Evolutionary conservation across 2,329 filamentous ascomycete genomes (phyloP).

Genomic region (Cordyceps fumosorosea): DNA sequence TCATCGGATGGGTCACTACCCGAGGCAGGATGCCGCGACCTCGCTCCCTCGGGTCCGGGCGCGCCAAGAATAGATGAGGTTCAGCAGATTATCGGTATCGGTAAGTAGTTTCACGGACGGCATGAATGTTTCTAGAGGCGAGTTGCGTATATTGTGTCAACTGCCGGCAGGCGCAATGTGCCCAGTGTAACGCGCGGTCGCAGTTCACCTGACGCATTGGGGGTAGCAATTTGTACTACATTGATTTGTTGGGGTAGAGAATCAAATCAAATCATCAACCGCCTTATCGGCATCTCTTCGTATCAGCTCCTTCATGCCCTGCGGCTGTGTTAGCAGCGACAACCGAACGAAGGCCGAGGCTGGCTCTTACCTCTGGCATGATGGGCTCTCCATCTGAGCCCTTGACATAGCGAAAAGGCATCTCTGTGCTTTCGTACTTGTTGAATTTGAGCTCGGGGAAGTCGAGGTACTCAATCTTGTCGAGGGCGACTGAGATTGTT

Average conservation of each 20-base stretch:
- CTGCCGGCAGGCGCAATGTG: neutral
- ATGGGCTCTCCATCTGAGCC: conserved; percentile 68
- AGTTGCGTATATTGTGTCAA: neutral
- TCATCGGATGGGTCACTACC: neutral
- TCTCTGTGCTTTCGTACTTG: conserved; percentile 88
- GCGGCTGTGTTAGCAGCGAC: conserved; percentile 8
- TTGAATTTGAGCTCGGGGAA: conserved; percentile 85
- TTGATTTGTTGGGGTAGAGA: neutral
- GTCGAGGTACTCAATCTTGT: conserved; percentile 76
- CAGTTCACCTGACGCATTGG: neutral
- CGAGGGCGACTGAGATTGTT: conserved; percentile 56
- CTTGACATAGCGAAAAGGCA: conserved; percentile 96
- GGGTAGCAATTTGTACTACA: neutral
- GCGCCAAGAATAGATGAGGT: neutral
- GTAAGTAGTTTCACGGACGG: neutral
- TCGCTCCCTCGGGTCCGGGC: neutral
- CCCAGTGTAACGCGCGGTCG: neutral
- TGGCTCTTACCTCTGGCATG: conserved; percentile 70
- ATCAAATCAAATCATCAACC: conserved; percentile 73
- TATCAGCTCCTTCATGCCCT: conserved; percentile 95
- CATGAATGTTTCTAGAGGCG: neutral
- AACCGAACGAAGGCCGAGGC: too few species aligned
- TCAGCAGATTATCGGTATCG: neutral
- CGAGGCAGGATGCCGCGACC: neutral
- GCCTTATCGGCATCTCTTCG: conserved; percentile 90